Percentiles rank a stretch among this genome's conserved stretches.
Conservation (phyloP, 371 early-diverging fungal genomes). For the Actinomortierella ambigua region DNA sequence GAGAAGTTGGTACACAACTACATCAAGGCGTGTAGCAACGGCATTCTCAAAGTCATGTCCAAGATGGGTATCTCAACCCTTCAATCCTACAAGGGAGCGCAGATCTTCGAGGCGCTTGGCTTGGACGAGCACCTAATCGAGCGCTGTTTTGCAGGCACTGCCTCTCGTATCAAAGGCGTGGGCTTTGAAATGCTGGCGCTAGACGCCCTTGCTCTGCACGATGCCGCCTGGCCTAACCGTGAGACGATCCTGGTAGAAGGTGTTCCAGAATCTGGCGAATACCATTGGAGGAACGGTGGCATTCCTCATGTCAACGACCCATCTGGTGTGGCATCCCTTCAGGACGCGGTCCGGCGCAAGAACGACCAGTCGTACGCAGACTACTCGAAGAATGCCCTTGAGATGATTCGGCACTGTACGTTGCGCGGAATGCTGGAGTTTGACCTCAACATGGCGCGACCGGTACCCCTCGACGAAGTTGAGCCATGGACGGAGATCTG, state of each 20-base stretch:
- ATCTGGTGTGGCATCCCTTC: conserved; percentile 82
- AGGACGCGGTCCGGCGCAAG: conserved; percentile 95
- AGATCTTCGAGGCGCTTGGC: conserved; percentile 97
- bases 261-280: conserved; percentile 94
- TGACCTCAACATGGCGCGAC: conserved; percentile 67
- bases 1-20: conserved; percentile 78
- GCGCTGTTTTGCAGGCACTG: conserved; percentile 93
- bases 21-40: conserved; percentile 87
- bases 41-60: conserved; percentile 97
- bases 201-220: conserved; percentile 89
- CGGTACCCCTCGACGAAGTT: conserved; percentile 92
- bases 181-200: conserved; percentile 87
- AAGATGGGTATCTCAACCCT: conserved; percentile 99
- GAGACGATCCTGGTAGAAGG: conserved; percentile 62
- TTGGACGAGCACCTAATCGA: conserved; percentile 86
- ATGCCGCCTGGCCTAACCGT: conserved; percentile 82
- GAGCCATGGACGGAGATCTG: conserved; percentile 97
- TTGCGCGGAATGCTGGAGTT: conserved; percentile 95
- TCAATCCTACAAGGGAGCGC: conserved; percentile 97
- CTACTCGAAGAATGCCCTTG: conserved; percentile 80
- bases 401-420: conserved; percentile 90
- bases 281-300: conserved; percentile 95
- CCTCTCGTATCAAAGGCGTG: conserved; percentile 93
- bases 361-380: conserved; percentile 84
- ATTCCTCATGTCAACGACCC: conserved; percentile 94